Evolutionary conservation across 495 filamentous ascomycete genomes (phyloP).

Genomic region (Aspergillus heteromorphus): DNA sequence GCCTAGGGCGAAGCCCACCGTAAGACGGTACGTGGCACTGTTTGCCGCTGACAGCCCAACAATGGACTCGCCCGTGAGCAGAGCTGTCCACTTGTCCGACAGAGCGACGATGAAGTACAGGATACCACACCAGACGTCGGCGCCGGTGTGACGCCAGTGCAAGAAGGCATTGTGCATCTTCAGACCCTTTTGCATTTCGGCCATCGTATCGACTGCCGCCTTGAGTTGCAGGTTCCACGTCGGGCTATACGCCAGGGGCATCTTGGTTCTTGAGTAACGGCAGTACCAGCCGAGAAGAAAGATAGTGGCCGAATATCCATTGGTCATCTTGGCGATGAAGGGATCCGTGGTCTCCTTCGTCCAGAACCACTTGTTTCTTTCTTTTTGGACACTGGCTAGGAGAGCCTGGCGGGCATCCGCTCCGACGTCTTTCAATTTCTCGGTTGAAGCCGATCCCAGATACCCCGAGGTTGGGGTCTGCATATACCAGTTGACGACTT

Average conservation of each 20-base stretch:
- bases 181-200: conserved; percentile 16
- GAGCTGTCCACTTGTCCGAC: conserved; percentile 13
- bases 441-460: not conserved
- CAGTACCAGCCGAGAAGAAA: conserved; percentile 17
- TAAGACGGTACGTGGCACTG: conserved; percentile 10
- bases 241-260: conserved; percentile 12
- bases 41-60: conserved; percentile 12
- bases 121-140: conserved; percentile 15
- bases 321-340: conserved; percentile 9
- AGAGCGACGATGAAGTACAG: conserved; percentile 15
- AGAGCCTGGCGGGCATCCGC: conserved; percentile 12
- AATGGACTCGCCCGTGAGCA: conserved; percentile 10
- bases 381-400: conserved; percentile 2
- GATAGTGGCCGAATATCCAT: conserved; percentile 9
- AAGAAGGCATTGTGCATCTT: conserved; percentile 12
- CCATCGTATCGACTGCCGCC: conserved; percentile 14
- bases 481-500: conserved; percentile 14
- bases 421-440: conserved; percentile 9
- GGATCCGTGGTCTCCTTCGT: conserved; percentile 3
- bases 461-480: not conserved
- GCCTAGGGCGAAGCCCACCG: conserved; percentile 11
- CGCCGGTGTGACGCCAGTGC: conserved; percentile 15
- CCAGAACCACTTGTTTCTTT: conserved; percentile 8
- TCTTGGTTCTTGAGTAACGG: conserved; percentile 12
- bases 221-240: conserved; percentile 16